Percentiles rank a stretch among this genome's conserved stretches.
Evolutionary conservation across 225 moss, liverwort and hornwort species (phyloP).

Genomic region (Takakia lepidozioides): DNA sequence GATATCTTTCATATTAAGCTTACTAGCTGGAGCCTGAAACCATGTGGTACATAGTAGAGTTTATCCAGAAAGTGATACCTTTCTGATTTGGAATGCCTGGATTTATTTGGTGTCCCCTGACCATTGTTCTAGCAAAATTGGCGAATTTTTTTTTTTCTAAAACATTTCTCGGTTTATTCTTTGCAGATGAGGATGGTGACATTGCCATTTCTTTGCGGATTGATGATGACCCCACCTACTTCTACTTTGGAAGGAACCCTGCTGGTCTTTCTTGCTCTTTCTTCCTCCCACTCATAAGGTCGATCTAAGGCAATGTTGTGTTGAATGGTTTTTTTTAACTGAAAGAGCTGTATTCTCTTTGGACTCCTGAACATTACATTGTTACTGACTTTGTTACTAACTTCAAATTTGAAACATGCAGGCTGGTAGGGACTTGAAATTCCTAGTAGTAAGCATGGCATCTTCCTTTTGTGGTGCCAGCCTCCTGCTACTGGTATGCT

Average conservation of each 20-base stretch:
- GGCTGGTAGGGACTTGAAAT: constrained; percentile 85
- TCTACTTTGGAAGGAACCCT: constrained; percentile 81
- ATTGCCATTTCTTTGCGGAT: constrained; percentile 62
- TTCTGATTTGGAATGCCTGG: too few species aligned
- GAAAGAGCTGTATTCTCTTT: too few species aligned
- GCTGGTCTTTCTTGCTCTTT: constrained; percentile 29
- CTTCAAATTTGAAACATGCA: constrained; percentile 8
- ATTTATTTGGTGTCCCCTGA: too few species aligned
- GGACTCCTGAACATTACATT: not conserved
- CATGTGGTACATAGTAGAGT: too few species aligned
- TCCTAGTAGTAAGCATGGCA: constrained; percentile 76
- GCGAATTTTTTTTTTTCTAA: too few species aligned
- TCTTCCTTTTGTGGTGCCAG: constrained; percentile 69
- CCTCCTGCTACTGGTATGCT: constrained; percentile 59
- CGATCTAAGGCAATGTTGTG: not conserved
- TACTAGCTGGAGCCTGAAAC: too few species aligned
- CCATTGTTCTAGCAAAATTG: too few species aligned
- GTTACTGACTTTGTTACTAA: not conserved
- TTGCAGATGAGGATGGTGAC: constrained; percentile 69
- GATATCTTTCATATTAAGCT: too few species aligned
- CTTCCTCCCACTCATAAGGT: not conserved
- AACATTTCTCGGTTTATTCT: too few species aligned
- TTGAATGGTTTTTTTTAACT: not conserved
- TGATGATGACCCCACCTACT: constrained; percentile 63
- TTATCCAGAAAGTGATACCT: too few species aligned